Percentiles rank a stretch among this genome's conserved stretches.
phyloP scores from a whole-genome alignment of 495 filamentous ascomycete species.

The Xanthoparmelia taractica region DNA sequence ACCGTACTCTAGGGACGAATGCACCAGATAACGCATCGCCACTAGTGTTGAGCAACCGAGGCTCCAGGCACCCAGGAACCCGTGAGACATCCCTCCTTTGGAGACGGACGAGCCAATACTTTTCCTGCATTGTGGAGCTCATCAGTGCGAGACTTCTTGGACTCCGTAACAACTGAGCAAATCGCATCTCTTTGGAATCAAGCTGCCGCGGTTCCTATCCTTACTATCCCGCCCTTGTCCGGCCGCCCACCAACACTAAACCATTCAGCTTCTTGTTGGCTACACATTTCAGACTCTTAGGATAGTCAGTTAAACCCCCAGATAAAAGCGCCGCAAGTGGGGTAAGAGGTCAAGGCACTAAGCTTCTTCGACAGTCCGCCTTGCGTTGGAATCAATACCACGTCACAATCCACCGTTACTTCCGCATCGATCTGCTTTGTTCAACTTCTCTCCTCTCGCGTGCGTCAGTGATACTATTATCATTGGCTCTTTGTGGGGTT shows the following conservation, averaged over 20 bases:
- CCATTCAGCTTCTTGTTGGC: neutral
- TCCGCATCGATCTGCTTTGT: neutral
- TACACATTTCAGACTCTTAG: neutral
- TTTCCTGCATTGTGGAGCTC: neutral
- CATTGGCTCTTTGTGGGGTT: neutral
- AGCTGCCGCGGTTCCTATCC: neutral
- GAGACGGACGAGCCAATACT: neutral
- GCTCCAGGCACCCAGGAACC: neutral
- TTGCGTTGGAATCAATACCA: neutral
- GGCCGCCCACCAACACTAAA: neutral
- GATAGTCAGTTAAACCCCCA: neutral
- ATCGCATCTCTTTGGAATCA: neutral
- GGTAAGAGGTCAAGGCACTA: neutral
- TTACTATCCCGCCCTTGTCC: neutral
- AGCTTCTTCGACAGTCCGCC: neutral
- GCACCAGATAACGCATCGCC: neutral
- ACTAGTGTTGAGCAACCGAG: neutral
- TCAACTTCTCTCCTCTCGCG: neutral
- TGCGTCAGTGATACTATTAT: neutral
- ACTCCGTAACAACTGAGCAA: neutral
- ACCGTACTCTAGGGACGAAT: neutral
- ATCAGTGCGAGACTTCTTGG: neutral
- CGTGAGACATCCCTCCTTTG: neutral
- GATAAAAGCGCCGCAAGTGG: neutral
- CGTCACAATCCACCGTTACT: neutral